Conservation (phyloP, 208 protist genomes). For the Acanthamoeba pearcei region DNA sequence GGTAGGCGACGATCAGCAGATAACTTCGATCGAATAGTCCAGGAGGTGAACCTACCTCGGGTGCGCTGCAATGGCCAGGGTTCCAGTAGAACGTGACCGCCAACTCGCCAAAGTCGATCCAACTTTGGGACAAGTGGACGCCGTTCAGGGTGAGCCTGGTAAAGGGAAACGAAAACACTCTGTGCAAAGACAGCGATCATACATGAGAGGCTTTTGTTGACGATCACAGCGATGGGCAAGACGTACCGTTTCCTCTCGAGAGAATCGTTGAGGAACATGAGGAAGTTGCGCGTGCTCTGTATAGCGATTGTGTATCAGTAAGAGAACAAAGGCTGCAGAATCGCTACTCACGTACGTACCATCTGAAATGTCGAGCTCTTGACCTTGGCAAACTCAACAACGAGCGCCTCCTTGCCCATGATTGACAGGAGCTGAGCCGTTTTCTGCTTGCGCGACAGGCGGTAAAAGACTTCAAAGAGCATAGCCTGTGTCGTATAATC, state of each 20-base stretch:
- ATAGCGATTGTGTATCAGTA: neutral
- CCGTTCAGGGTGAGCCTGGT: neutral
- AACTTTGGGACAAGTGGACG: neutral
- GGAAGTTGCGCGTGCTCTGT: neutral
- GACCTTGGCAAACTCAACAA: neutral
- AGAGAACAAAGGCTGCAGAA: neutral
- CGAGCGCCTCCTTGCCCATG: neutral
- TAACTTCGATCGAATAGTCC: neutral
- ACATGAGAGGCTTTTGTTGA: neutral
- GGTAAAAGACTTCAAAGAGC: conserved; percentile 59
- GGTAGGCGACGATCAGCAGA: neutral
- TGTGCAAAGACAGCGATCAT: neutral
- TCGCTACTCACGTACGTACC: neutral
- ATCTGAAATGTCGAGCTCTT: neutral
- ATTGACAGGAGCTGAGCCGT: neutral
- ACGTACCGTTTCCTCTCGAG: neutral
- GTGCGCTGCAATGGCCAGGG: neutral
- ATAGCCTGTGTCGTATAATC: conserved; percentile 38
- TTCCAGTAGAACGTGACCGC: neutral
- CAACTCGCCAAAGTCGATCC: conserved; percentile 30
- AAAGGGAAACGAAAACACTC: conserved; percentile 24
- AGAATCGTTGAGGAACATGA: neutral
- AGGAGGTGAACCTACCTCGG: neutral
- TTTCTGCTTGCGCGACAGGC: neutral
- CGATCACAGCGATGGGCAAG: neutral